Evolutionary conservation across 2,329 filamentous ascomycete species (phyloP).

Genomic region (Dactylonectria macrodidyma): DNA sequence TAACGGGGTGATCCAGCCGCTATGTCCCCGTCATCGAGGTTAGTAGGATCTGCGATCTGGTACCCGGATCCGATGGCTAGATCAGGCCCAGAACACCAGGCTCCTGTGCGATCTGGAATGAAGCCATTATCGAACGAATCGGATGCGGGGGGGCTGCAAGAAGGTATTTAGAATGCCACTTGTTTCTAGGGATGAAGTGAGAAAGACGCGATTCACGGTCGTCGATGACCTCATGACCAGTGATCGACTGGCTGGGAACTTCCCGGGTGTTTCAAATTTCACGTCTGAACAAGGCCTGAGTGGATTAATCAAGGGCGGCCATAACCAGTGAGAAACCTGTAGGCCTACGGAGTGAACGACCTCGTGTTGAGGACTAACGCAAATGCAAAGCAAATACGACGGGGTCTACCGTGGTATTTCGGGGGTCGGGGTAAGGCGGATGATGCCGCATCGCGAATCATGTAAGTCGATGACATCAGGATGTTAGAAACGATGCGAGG

Average conservation of each 20-base stretch:
- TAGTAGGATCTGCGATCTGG: slow-evolving; percentile 6
- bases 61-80: slow-evolving; percentile 10
- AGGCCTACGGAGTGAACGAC: too few species aligned
- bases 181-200: neutral
- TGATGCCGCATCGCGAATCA: slow-evolving; percentile 3
- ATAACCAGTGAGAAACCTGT: neutral
- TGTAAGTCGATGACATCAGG: slow-evolving; percentile 16
- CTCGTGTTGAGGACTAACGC: neutral
- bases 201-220: neutral
- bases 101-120: neutral
- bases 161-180: neutral
- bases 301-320: neutral
- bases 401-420: neutral
- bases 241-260: neutral
- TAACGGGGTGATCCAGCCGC: neutral
- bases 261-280: neutral
- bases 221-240: neutral
- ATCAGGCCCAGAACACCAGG: neutral
- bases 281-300: neutral
- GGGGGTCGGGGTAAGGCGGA: neutral
- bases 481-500: neutral
- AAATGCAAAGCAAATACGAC: neutral
- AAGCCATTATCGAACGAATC: neutral
- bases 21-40: neutral
- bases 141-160: neutral